Percentiles rank a stretch among this genome's conserved stretches.
Evolutionary conservation across 1,139 yeast species (phyloP).

Genomic region (Saccharomyces hybrid): DNA sequence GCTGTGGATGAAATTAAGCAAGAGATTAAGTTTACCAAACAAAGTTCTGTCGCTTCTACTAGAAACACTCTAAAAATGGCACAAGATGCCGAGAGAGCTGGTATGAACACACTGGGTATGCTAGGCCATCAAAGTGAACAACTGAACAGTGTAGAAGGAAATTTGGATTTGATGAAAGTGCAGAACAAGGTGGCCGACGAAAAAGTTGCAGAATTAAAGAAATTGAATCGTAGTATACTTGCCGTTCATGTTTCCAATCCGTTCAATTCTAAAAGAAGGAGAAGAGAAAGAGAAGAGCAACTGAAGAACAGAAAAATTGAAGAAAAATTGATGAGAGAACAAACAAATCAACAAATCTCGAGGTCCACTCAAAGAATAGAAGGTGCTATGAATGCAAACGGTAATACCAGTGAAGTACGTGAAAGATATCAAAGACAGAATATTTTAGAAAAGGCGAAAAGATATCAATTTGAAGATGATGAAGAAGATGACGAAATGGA

Average conservation of each 20-base stretch:
- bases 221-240: conserved; percentile 74
- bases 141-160: conserved; percentile 70
- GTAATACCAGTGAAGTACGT: conserved; percentile 28
- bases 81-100: conserved; percentile 85
- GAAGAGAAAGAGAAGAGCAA: conserved; percentile 66
- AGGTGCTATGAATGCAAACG: conserved; percentile 32
- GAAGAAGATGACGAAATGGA: conserved; percentile 57
- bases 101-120: conserved; percentile 83
- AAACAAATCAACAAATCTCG: conserved; percentile 37
- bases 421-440: conserved; percentile 33
- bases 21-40: conserved; percentile 77
- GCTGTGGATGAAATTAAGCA: conserved; percentile 85
- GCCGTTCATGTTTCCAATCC: conserved; percentile 80
- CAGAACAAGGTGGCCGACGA: conserved; percentile 80
- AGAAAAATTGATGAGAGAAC: conserved; percentile 43
- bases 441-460: conserved; percentile 34
- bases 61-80: conserved; percentile 84
- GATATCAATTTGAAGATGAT: conserved; percentile 51
- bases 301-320: conserved; percentile 58
- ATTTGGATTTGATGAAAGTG: conserved; percentile 66
- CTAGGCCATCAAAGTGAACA: conserved; percentile 88
- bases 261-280: conserved; percentile 72
- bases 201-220: conserved; percentile 70
- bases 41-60: conserved; percentile 78
- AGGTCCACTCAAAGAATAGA: conserved; percentile 45